A percentile compares a stretch with the other conserved stretches of the same genome.
Evolutionary conservation across 1,284 basidiomycete genomes (phyloP).

Genomic region (Puccinia triticina): DNA sequence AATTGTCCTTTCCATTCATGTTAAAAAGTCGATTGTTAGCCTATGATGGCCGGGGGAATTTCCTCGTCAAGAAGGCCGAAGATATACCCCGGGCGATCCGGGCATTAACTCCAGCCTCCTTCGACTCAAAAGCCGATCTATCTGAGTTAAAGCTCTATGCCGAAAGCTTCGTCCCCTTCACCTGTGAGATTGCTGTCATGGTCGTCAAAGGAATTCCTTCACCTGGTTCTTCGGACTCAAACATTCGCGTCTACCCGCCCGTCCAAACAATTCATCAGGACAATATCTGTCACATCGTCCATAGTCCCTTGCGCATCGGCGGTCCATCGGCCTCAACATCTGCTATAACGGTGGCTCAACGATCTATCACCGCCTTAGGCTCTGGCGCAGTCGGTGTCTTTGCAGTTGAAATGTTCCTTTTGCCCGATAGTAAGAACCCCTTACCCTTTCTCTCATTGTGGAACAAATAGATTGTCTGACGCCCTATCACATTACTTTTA

Average conservation of each 20-base stretch:
- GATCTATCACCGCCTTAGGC: slow-evolving; percentile 74
- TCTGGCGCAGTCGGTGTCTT: slow-evolving; percentile 85
- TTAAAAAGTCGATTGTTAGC: slow-evolving; percentile 91
- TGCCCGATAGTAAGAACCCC: slow-evolving; percentile 72
- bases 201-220: slow-evolving; percentile 75
- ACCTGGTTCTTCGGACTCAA: slow-evolving; percentile 52
- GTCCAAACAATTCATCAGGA: slow-evolving; percentile 96
- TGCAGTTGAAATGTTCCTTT: slow-evolving; percentile 96
- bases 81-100: slow-evolving; percentile 69
- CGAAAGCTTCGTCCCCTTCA: slow-evolving; percentile 89
- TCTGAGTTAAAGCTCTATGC: slow-evolving; percentile 72
- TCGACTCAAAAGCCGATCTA: slow-evolving; percentile 66
- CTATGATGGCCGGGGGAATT: slow-evolving; percentile 96
- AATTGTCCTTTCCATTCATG: slow-evolving; percentile 86
- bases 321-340: slow-evolving; percentile 66
- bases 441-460: background rate
- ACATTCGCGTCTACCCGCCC: slow-evolving; percentile 78
- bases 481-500: background rate
- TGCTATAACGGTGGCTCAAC: slow-evolving; percentile 77
- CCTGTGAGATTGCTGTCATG: slow-evolving; percentile 93
- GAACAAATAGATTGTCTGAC: background rate
- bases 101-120: slow-evolving; percentile 59
- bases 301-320: slow-evolving; percentile 73
- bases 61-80: slow-evolving; percentile 69
- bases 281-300: slow-evolving; percentile 90